Base-by-base conservation (phyloP, 169 alveolate genomes). In the Sarcocystis neurona region DNA sequence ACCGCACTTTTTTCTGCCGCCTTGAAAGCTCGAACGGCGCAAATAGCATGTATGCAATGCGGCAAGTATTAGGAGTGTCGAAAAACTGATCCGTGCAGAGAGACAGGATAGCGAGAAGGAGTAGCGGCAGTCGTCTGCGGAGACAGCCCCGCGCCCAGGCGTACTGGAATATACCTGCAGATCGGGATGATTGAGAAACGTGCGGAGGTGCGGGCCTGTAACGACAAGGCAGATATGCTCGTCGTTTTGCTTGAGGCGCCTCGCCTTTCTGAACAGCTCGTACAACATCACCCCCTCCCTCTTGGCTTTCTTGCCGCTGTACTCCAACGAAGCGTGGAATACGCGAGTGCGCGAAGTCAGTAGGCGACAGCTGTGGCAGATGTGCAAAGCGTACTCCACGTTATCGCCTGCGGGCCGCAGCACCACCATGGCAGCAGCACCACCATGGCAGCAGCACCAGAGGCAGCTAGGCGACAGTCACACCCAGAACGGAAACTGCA, bases 341-440 rank as follows among this genome's bases (percentile, higher is more conserved):
- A 88, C 53, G 56, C 78, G 75, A 5, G 89, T 84, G 23, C 75
- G 89, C 46, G 82, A 44, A 4, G 92, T 79, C 79, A 88, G 80
- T 27, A 88, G 84, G 72, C 92, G 94, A 68, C 93, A 91, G 53
- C 95, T 91, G 72, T 90, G 94, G 53, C 96, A 97, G 6, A 98
- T 97, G 93, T 98, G 98, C 89, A 97, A 96, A 5, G 99, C 99
- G 10, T 99, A 98, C 90, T 98, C 99, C 84, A 98, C 94, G 93
- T 98, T 98, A 94, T 98, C 99, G n/a, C 99, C 99, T 34, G 99
- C 97, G 41, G 97, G 94, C 99, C 30, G 77, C 44, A 8, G 63
- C 37, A n/a, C n/a, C n/a, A n/a, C n/a, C n/a, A n/a, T n/a, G n/a
- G n/a, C n/a, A n/a, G n/a, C n/a, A n/a, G n/a, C n/a, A n/a, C n/a